Conservation (phyloP, 208 protist genomes). For the Acanthamoeba royreba region DNA sequence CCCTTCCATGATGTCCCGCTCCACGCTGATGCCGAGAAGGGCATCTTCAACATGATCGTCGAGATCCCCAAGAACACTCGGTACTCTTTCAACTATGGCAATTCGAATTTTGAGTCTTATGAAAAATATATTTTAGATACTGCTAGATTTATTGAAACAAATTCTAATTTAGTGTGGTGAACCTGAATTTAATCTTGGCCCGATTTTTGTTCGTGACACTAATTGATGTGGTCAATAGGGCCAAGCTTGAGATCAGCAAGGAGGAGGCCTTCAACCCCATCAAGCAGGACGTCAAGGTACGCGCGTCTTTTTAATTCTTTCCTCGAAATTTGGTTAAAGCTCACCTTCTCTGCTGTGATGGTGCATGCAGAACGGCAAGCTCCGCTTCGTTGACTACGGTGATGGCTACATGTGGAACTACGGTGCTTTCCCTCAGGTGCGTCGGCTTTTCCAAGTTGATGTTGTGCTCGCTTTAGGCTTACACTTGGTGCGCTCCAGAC, state of each 20-base stretch:
- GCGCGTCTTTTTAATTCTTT: too few species aligned
- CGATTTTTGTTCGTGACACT: too few species aligned
- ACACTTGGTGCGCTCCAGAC: slow-evolving; percentile 56
- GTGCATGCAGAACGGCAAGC: slow-evolving; percentile 64
- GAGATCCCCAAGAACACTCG: slow-evolving; percentile 78
- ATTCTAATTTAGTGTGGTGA: too few species aligned
- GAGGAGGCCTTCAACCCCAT: slow-evolving; percentile 76
- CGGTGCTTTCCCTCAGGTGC: slow-evolving; percentile 71
- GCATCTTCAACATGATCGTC: slow-evolving; percentile 72
- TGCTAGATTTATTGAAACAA: neutral
- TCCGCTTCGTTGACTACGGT: slow-evolving; percentile 76
- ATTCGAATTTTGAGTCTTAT: neutral
- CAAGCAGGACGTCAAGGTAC: slow-evolving; percentile 76
- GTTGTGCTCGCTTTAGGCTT: neutral
- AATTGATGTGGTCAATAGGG: too few species aligned
- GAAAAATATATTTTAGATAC: neutral
- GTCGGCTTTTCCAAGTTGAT: neutral
- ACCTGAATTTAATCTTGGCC: too few species aligned
- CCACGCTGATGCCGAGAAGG: slow-evolving; percentile 2
- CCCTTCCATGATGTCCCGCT: slow-evolving; percentile 81
- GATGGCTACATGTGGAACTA: slow-evolving; percentile 84
- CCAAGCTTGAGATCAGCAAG: slow-evolving; percentile 74
- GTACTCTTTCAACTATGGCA: neutral
- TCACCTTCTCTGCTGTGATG: neutral
- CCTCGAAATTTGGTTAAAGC: too few species aligned